phyloP scores from a whole-genome alignment of 768 basidiomycete genomes.

The Holtermannia corniformis region DNA sequence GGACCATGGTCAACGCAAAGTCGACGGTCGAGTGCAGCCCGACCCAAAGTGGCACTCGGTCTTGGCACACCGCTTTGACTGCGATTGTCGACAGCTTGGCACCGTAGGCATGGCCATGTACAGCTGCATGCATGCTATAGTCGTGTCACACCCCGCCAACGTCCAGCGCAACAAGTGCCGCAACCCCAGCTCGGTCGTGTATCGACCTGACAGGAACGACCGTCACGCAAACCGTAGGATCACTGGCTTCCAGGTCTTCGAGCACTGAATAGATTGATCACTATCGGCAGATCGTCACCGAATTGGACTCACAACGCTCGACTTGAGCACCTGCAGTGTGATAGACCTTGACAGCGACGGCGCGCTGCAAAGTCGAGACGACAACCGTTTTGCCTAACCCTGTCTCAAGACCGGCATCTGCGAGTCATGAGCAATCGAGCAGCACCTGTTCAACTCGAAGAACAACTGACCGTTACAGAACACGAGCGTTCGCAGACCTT shows the following conservation, averaged over 20 bases:
- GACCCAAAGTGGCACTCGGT: too few species aligned
- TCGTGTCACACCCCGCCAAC: background rate
- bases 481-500: constrained; percentile 11
- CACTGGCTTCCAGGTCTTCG: background rate
- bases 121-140: background rate
- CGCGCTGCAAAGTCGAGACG: background rate
- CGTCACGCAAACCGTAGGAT: background rate
- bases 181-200: background rate
- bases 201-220: background rate
- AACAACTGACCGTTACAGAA: constrained; percentile 11
- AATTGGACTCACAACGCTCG: background rate
- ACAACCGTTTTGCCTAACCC: too few species aligned
- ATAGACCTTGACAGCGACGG: constrained; percentile 1
- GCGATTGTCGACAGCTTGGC: too few species aligned
- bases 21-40: too few species aligned
- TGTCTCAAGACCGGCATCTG: background rate
- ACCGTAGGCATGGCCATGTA: too few species aligned
- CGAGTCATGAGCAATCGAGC: background rate
- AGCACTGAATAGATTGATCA: background rate
- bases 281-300: background rate
- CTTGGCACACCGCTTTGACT: too few species aligned
- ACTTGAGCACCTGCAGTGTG: background rate
- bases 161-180: background rate
- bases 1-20: too few species aligned
- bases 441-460: background rate